These are phyloP conservation scores for Hymenoscyphus infarciens DNA, from an alignment of 2,329 filamentous ascomycete species.

Conservation along the genomic window DNA sequence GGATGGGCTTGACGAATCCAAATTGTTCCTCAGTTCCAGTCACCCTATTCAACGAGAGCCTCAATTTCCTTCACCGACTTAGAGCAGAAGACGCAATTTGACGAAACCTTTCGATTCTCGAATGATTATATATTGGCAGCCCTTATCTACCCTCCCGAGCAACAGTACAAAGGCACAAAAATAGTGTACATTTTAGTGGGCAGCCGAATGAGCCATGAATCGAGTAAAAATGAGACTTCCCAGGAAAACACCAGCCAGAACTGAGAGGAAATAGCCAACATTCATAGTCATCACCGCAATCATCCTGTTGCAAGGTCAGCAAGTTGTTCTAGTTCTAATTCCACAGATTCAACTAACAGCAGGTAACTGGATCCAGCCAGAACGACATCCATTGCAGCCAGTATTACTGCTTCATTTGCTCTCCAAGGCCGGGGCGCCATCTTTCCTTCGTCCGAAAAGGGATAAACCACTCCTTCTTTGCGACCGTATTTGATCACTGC, in stretches of 20 bases:
- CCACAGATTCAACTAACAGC: conserved; percentile 58
- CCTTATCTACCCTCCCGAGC: too few relatives aligned
- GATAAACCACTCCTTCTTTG: not conserved
- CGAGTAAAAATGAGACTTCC: conserved; percentile 60
- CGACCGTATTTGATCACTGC: not conserved
- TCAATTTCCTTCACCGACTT: too few relatives aligned
- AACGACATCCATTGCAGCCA: conserved; percentile 66
- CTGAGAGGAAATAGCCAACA: conserved; percentile 79
- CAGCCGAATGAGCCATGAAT: conserved; percentile 20
- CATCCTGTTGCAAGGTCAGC: conserved; percentile 60
- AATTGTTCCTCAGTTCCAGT: too few relatives aligned
- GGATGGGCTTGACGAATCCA: too few relatives aligned
- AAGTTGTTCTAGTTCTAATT: conserved; percentile 4
- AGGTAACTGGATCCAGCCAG: conserved; percentile 79
- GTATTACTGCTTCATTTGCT: conserved; percentile 71
- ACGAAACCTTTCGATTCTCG: too few relatives aligned
- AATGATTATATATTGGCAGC: too few relatives aligned
- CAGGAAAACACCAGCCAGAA: conserved; percentile 75
- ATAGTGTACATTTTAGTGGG: not conserved
- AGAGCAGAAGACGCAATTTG: too few relatives aligned
- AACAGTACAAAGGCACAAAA: too few relatives aligned
- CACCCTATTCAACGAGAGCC: too few relatives aligned
- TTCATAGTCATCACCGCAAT: conserved; percentile 89
- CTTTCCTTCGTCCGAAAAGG: conserved; percentile 33
- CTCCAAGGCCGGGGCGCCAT: conserved; percentile 63